Conservation (phyloP, 1,284 basidiomycete species). For the Paramarasmius palmivorus region DNA sequence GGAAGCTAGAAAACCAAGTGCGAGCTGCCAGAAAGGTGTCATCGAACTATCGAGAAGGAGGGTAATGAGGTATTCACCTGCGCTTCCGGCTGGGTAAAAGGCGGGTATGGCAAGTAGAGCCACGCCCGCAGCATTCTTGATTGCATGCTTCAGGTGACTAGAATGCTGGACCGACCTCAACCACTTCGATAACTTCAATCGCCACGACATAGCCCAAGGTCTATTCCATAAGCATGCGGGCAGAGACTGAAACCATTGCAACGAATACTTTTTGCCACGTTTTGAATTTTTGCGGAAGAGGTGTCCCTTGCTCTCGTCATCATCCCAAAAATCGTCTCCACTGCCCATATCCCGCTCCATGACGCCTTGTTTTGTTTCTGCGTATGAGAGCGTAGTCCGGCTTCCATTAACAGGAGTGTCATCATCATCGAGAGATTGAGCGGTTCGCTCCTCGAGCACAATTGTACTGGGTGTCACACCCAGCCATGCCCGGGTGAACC, state of each 20-base stretch:
- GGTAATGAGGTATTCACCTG: slow-evolving; percentile 27
- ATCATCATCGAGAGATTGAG: slow-evolving; percentile 21
- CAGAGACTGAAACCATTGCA: slow-evolving; percentile 13
- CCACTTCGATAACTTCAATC: slow-evolving; percentile 35
- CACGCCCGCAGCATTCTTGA: slow-evolving; percentile 49
- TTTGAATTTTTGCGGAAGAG: neutral
- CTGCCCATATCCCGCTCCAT: slow-evolving; percentile 15
- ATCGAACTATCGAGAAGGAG: neutral
- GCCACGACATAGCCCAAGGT: slow-evolving; percentile 28
- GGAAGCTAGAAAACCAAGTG: slow-evolving; percentile 37
- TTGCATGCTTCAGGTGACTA: slow-evolving; percentile 43
- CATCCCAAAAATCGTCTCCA: neutral
- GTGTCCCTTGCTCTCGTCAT: neutral
- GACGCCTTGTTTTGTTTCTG: slow-evolving; percentile 26
- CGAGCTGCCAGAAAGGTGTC: slow-evolving; percentile 31
- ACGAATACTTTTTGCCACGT: slow-evolving; percentile 12
- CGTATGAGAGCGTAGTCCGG: slow-evolving; percentile 12
- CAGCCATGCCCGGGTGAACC: slow-evolving; percentile 45
- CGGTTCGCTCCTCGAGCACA: slow-evolving; percentile 38
- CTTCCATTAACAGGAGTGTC: slow-evolving; percentile 13
- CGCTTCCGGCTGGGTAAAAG: slow-evolving; percentile 37
- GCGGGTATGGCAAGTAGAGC: slow-evolving; percentile 44
- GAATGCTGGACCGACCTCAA: slow-evolving; percentile 37
- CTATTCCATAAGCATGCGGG: slow-evolving; percentile 33
- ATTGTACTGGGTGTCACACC: slow-evolving; percentile 42